Conservation (phyloP, 2,329 filamentous ascomycete species). For the Alternaria ventricosa region DNA sequence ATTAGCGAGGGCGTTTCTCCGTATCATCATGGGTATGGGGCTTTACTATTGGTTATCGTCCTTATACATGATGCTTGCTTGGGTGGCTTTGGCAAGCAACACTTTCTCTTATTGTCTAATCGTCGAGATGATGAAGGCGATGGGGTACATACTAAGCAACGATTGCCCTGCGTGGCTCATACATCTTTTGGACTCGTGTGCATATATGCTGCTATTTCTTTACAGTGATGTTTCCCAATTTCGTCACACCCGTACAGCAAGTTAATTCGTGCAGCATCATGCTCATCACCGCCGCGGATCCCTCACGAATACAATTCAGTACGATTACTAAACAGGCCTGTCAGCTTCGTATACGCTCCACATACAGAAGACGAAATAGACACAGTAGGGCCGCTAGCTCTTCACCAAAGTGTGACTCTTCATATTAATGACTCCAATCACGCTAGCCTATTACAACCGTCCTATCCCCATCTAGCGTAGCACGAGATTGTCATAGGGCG, state of each 20-base stretch:
- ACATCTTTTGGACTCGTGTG: not conserved
- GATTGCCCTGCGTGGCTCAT: constrained; percentile 9
- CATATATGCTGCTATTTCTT: not conserved
- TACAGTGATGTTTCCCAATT: not conserved
- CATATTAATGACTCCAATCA: not conserved
- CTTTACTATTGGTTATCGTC: not conserved
- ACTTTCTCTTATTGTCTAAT: not conserved
- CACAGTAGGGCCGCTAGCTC: not conserved
- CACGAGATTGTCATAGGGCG: not conserved
- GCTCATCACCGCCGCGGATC: not conserved
- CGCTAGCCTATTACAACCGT: not conserved
- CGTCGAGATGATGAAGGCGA: not conserved
- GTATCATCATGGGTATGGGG: not conserved
- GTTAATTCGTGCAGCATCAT: not conserved
- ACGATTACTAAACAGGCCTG: not conserved
- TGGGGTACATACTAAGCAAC: constrained; percentile 1
- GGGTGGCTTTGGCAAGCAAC: not conserved
- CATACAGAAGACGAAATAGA: not conserved
- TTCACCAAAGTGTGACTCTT: not conserved
- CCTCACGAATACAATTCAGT: not conserved
- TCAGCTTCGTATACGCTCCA: not conserved
- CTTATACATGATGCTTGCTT: not conserved
- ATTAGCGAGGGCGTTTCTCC: constrained; percentile 40
- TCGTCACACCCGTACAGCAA: not conserved
- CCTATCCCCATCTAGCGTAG: not conserved